Base-by-base conservation (phyloP, 106 monocot genomes). In the Narthecium ossifragum region DNA sequence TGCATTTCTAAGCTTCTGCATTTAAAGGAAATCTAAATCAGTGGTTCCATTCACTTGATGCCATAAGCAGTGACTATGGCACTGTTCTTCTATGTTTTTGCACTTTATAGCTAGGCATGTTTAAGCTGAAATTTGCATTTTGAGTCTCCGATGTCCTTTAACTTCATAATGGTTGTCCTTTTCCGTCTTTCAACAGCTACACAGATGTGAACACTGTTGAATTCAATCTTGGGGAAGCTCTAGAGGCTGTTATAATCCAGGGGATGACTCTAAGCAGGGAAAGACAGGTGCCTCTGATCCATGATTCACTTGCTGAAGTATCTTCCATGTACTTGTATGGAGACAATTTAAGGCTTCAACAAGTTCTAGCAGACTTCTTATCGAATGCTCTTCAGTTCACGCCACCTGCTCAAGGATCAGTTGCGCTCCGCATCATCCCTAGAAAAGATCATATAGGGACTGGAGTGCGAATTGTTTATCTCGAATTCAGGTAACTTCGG, bases 271-370 rank as follows among this genome's bases (percentile, higher is more conserved):
- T 85, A 65, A 85, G 93, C 72, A 77, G 55, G 61, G 76, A 89
- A 62, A 53, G 72, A 5, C 46, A 73, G 34, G 69, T 93, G 13
- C 30, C 72, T 1, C 69, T 93, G 36, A 60, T 75, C 51, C 81
- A 72, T 39, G 82, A 93, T 71, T 76, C 72, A 31, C 70, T 88
- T 64, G 39, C 45, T n/a, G 88, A 78, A 65, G 50, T 81, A 28
- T 88, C 84, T 17, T 70, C 37, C 31, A 72, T 92, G 88, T 56
- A 67, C 51, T 74, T 92, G 9, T 88, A 70, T 61, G 92, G 88
- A 22, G 92, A 93, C 58, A 84, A 79, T 67, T 64, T 88, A 63
- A 81, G 88, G 64, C 78, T 93, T 32, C 93, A 93, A 48, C 93
- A 93, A 73, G 69, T 80, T 30, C 62, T 93, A 31, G 71, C 93